Conservation (phyloP, 2,329 filamentous ascomycete genomes). For the Ascocoryne sarcoides region DNA sequence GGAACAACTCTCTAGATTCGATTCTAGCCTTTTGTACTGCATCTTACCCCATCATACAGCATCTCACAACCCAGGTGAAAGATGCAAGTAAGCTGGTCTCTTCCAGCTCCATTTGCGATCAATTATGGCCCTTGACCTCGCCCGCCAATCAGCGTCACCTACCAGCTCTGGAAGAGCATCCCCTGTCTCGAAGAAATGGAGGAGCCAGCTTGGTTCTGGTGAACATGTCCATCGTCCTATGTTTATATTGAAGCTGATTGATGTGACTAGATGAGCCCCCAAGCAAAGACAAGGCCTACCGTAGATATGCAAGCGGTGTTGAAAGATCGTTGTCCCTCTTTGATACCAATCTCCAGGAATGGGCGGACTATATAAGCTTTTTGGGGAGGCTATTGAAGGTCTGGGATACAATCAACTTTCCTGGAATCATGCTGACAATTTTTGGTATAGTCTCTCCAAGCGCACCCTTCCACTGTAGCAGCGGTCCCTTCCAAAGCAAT, state of each 20-base stretch:
- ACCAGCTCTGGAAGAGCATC: conserved; percentile 77
- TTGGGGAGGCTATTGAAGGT: conserved; percentile 85
- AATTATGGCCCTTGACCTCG: conserved; percentile 56
- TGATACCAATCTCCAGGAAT: conserved; percentile 91
- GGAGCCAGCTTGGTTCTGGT: conserved; percentile 72
- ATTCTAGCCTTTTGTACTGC: too few species aligned
- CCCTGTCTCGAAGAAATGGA: conserved; percentile 66
- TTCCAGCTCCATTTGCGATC: neutral
- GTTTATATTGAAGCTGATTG: neutral
- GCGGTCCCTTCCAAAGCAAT: conserved; percentile 72
- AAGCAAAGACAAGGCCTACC: conserved; percentile 60
- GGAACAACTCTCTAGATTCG: too few species aligned
- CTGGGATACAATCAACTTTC: conserved; percentile 15
- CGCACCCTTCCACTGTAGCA: conserved; percentile 62
- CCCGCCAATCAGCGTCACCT: conserved; percentile 58
- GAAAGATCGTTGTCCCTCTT: conserved; percentile 84
- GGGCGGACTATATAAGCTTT: conserved; percentile 99
- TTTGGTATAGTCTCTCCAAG: conserved; percentile 68
- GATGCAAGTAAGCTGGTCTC: conserved; percentile 14
- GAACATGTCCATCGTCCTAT: conserved; percentile 19
- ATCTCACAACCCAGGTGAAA: conserved; percentile 4
- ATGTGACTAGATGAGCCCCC: conserved; percentile 41
- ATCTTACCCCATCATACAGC: too few species aligned
- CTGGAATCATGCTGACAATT: conserved; percentile 20
- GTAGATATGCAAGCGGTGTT: conserved; percentile 81